Percentiles rank a stretch among this genome's conserved stretches.
phyloP scores from a whole-genome alignment of 768 basidiomycete genomes.

The Naematelia encephala region DNA sequence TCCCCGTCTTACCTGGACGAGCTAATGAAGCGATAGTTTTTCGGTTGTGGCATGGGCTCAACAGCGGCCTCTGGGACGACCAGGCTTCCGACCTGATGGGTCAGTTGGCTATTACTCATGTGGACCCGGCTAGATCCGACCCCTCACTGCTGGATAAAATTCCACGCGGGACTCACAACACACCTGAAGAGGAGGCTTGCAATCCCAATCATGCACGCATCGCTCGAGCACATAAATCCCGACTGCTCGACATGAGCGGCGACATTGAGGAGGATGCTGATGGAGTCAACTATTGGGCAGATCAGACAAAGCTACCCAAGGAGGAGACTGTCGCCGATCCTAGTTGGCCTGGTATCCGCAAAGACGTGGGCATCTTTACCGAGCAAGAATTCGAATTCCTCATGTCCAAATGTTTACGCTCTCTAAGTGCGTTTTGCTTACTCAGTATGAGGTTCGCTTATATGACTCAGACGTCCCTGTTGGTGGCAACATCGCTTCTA shows the following conservation, averaged over 20 bases:
- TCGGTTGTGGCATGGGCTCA: conserved; percentile 81
- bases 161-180: conserved; percentile 36
- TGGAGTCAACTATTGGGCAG: conserved; percentile 36
- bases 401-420: conserved; percentile 80
- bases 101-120: conserved; percentile 72
- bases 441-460: not conserved
- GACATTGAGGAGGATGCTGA: conserved; percentile 38
- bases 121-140: conserved; percentile 71
- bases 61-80: conserved; percentile 85
- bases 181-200: conserved; percentile 31
- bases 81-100: conserved; percentile 81
- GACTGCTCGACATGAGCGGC: conserved; percentile 36
- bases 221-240: conserved; percentile 24
- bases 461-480: conserved; percentile 47
- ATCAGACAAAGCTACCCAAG: conserved; percentile 21
- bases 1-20: not conserved
- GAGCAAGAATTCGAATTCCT: conserved; percentile 78
- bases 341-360: conserved; percentile 46
- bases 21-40: conserved; percentile 55
- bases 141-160: conserved; percentile 62
- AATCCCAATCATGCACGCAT: conserved; percentile 25
- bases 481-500: conserved; percentile 46
- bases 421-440: conserved; percentile 34
- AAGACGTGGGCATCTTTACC: conserved; percentile 70
- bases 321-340: conserved; percentile 30